These are phyloP conservation scores for Phytophthora citrophthora DNA, from an alignment of 352 stramenopile species.

Conservation along the genomic window DNA sequence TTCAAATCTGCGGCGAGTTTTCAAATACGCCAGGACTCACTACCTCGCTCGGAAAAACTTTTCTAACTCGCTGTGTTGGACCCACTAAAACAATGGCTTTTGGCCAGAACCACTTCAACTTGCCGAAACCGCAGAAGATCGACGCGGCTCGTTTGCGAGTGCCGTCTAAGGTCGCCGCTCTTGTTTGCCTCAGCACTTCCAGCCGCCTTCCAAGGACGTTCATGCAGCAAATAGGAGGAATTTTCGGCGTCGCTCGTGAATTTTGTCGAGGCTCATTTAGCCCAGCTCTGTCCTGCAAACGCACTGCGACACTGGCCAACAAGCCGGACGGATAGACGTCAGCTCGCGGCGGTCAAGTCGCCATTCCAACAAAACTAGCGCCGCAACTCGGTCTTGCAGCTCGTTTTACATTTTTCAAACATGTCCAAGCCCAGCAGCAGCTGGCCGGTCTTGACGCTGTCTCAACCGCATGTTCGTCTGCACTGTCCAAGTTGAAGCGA, in stretches of 20 bases:
- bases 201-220: slow-evolving; percentile 4
- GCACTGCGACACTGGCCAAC: slow-evolving; percentile 17
- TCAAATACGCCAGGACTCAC: slow-evolving; percentile 9
- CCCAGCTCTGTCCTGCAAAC: slow-evolving; percentile 12
- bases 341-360: neutral
- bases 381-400: slow-evolving; percentile 4
- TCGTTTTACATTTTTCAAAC: slow-evolving; percentile 21
- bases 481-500: slow-evolving; percentile 17
- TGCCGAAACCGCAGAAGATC: slow-evolving; percentile 11
- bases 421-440: neutral
- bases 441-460: neutral
- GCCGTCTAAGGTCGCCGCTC: neutral
- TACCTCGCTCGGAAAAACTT: neutral
- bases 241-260: neutral
- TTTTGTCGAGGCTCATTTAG: slow-evolving; percentile 17
- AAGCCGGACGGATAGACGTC: slow-evolving; percentile 9
- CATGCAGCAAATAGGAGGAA: neutral
- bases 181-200: slow-evolving; percentile 7
- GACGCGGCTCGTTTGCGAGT: slow-evolving; percentile 2
- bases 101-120: slow-evolving; percentile 5
- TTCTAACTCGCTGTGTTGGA: slow-evolving; percentile 1
- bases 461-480: neutral
- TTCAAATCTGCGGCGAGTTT: slow-evolving; percentile 17
- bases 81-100: neutral
- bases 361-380: slow-evolving; percentile 12